Conservation (phyloP, 768 basidiomycete species). For the Hericium alpestre region DNA sequence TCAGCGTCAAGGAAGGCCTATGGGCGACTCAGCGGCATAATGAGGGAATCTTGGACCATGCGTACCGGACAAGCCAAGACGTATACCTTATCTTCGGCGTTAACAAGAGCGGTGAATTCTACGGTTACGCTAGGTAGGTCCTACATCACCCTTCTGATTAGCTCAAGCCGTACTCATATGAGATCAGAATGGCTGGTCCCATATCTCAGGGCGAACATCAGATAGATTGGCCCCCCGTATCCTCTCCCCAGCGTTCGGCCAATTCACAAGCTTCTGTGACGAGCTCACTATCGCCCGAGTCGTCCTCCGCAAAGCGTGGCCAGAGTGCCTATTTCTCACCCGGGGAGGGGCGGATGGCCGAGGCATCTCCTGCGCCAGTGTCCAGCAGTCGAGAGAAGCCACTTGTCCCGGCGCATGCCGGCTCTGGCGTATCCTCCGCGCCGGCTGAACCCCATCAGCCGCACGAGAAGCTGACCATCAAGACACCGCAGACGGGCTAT, state of each 20-base stretch:
- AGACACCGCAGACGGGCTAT: slow-evolving; percentile 16
- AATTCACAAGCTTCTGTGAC: neutral
- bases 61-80: slow-evolving; percentile 81
- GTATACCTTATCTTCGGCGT: slow-evolving; percentile 88
- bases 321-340: slow-evolving; percentile 20
- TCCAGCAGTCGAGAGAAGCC: neutral
- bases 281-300: slow-evolving; percentile 4
- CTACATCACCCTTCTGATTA: neutral
- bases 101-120: slow-evolving; percentile 91
- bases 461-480: slow-evolving; percentile 23
- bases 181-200: slow-evolving; percentile 57
- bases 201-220: slow-evolving; percentile 40
- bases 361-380: slow-evolving; percentile 30
- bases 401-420: neutral
- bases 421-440: slow-evolving; percentile 26
- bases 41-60: slow-evolving; percentile 83
- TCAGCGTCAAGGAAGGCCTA: slow-evolving; percentile 64
- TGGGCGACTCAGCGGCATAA: slow-evolving; percentile 96
- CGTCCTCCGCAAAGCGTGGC: neutral
- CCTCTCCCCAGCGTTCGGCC: neutral
- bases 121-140: slow-evolving; percentile 75
- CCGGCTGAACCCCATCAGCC: slow-evolving; percentile 40
- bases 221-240: slow-evolving; percentile 43
- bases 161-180: neutral
- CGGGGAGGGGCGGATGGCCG: slow-evolving; percentile 28